These are phyloP conservation scores for Amanita pseudoporphyria DNA, from an alignment of 768 basidiomycete species.

Conservation along the genomic window DNA sequence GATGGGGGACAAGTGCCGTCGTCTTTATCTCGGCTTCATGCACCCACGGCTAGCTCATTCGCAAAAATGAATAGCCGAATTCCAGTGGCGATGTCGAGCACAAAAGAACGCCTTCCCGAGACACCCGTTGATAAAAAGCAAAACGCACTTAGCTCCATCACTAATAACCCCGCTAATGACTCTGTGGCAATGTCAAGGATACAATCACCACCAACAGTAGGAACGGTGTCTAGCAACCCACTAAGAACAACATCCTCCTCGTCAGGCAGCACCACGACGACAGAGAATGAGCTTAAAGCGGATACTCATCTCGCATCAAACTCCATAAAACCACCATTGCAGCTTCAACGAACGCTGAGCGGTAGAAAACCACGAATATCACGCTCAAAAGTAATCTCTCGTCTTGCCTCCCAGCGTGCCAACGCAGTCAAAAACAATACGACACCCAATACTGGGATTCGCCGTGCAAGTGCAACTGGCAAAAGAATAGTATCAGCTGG, in stretches of 20 bases:
- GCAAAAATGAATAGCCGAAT: constrained; percentile 37
- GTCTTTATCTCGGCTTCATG: constrained; percentile 41
- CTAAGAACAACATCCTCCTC: neutral
- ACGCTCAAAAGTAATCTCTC: constrained; percentile 71
- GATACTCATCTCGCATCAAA: neutral
- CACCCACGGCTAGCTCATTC: constrained; percentile 71
- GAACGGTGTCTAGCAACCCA: neutral
- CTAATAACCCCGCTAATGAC: constrained; percentile 20
- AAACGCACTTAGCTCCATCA: constrained; percentile 22
- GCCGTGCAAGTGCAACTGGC: constrained; percentile 9
- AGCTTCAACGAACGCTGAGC: constrained; percentile 16
- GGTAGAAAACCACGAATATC: constrained; percentile 71
- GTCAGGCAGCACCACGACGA: neutral
- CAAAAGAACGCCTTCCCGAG: constrained; percentile 3
- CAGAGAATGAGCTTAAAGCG: neutral
- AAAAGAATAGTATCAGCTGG: constrained; percentile 7
- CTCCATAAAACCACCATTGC: neutral
- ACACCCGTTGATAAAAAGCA: constrained; percentile 10
- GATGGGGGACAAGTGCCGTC: constrained; percentile 15
- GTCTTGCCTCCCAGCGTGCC: constrained; percentile 62
- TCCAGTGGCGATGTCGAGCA: neutral
- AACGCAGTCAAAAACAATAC: neutral
- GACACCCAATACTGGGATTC: neutral
- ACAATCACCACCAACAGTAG: neutral
- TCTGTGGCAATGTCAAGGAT: neutral